phyloP scores from a whole-genome alignment of 148 eudicot species.

The Spergularia marina region DNA sequence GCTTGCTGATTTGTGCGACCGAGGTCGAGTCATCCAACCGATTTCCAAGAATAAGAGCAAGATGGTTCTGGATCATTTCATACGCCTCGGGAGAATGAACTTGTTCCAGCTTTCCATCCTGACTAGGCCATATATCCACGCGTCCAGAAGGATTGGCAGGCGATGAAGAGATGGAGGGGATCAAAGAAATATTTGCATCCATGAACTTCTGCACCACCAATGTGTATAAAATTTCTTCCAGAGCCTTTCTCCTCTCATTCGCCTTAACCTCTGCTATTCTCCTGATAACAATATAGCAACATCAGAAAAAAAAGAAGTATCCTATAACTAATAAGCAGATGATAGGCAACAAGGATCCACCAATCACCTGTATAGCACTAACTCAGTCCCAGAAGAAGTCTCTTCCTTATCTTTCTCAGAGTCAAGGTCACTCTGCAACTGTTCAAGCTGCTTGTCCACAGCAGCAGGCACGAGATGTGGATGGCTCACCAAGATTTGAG shows the following conservation, averaged over 20 bases:
- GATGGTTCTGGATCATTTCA: slow-evolving; percentile 92
- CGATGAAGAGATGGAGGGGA: slow-evolving; percentile 59
- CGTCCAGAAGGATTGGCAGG: slow-evolving; percentile 48
- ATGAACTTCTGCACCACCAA: slow-evolving; percentile 87
- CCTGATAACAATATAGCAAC: slow-evolving; percentile 35
- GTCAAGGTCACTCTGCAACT: slow-evolving; percentile 74
- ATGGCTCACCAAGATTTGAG: slow-evolving; percentile 74
- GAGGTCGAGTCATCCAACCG: slow-evolving; percentile 57
- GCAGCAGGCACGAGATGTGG: slow-evolving; percentile 97
- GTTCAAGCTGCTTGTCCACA: slow-evolving; percentile 93
- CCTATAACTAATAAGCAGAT: background rate
- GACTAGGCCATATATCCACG: slow-evolving; percentile 67
- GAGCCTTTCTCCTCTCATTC: slow-evolving; percentile 70
- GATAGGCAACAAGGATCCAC: background rate
- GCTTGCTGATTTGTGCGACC: slow-evolving; percentile 79
- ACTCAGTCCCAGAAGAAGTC: slow-evolving; percentile 68
- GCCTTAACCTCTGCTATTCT: slow-evolving; percentile 95
- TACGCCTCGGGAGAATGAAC: slow-evolving; percentile 88
- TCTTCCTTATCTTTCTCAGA: slow-evolving; percentile 68
- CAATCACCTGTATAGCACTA: slow-evolving; percentile 67
- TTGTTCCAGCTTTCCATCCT: slow-evolving; percentile 57
- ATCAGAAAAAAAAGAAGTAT: slow-evolving; percentile 2
- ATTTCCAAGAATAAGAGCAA: slow-evolving; percentile 82
- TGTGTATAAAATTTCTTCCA: slow-evolving; percentile 89
- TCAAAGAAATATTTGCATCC: slow-evolving; percentile 68